Conservation (phyloP, 1,139 yeast species). For the Candida sp. region DNA sequence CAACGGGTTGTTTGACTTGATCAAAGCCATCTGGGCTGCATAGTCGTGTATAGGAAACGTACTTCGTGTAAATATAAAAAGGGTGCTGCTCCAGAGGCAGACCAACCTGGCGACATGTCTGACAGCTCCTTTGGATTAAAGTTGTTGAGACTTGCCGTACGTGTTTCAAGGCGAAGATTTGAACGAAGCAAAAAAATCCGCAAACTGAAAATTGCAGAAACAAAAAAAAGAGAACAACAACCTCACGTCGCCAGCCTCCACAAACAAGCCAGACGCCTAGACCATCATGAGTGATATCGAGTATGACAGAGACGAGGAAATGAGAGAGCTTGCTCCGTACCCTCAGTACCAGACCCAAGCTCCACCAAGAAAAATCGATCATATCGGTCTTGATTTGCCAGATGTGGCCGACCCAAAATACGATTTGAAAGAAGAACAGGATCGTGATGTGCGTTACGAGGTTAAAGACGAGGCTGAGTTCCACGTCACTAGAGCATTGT, state of each 20-base stretch:
- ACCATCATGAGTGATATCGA: constrained; percentile 9
- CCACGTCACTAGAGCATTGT: constrained; percentile 44
- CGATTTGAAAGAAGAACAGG: constrained; percentile 20
- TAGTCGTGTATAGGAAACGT: constrained; percentile 11
- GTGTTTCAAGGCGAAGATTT: not conserved
- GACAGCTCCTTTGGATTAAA: too few species aligned
- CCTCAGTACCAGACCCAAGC: constrained; percentile 12
- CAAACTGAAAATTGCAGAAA: not conserved
- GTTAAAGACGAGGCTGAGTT: constrained; percentile 31
- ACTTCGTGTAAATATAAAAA: not conserved
- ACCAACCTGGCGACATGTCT: too few species aligned
- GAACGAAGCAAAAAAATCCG: not conserved
- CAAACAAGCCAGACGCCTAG: not conserved
- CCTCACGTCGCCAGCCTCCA: not conserved
- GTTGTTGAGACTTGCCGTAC: not conserved
- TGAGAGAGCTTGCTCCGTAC: constrained; percentile 17
- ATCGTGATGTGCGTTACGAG: constrained; percentile 38
- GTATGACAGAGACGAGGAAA: constrained; percentile 7
- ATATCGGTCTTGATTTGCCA: constrained; percentile 26
- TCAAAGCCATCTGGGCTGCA: constrained; percentile 46
- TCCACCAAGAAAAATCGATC: constrained; percentile 22
- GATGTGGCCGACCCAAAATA: constrained; percentile 11
- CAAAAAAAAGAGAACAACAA: not conserved
- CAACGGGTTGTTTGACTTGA: constrained; percentile 59
- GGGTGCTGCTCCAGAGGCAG: too few species aligned